Percentiles rank a stretch among this genome's conserved stretches.
Conservation (phyloP, 768 basidiomycete genomes). For the Lactifluus subvellereus region DNA sequence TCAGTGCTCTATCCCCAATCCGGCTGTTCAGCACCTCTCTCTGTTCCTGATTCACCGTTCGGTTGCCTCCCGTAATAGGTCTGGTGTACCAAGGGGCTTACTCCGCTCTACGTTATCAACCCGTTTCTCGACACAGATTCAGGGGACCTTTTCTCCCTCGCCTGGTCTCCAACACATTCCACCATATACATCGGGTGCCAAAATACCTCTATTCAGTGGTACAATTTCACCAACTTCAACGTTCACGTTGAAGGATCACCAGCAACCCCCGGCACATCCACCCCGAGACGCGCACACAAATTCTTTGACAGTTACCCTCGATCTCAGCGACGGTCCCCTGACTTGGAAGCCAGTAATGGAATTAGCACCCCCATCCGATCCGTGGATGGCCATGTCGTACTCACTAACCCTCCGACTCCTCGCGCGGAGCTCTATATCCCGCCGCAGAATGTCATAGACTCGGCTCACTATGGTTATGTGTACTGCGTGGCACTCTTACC, state of each 20-base stretch:
- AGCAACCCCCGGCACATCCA: constrained; percentile 15
- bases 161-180: constrained; percentile 63
- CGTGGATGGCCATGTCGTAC: constrained; percentile 14
- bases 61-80: constrained; percentile 41
- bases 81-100: constrained; percentile 70
- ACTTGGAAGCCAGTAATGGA: constrained; percentile 58
- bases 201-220: constrained; percentile 91
- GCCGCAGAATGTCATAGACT: constrained; percentile 66
- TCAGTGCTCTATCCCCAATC: constrained; percentile 33
- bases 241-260: constrained; percentile 16
- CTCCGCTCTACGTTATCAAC: constrained; percentile 62
- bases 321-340: constrained; percentile 60
- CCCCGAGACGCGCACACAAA: constrained; percentile 59
- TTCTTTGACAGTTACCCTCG: constrained; percentile 91
- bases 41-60: not conserved
- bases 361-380: constrained; percentile 31
- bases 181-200: constrained; percentile 87
- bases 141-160: constrained; percentile 83
- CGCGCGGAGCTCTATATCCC: constrained; percentile 50
- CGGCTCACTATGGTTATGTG: constrained; percentile 92
- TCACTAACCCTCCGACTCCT: constrained; percentile 28
- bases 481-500: constrained; percentile 67
- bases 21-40: not conserved
- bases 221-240: constrained; percentile 42
- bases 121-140: constrained; percentile 77